phyloP scores from a whole-genome alignment of 1,284 basidiomycete species.

The Cutaneotrichosporon cavernicola region DNA sequence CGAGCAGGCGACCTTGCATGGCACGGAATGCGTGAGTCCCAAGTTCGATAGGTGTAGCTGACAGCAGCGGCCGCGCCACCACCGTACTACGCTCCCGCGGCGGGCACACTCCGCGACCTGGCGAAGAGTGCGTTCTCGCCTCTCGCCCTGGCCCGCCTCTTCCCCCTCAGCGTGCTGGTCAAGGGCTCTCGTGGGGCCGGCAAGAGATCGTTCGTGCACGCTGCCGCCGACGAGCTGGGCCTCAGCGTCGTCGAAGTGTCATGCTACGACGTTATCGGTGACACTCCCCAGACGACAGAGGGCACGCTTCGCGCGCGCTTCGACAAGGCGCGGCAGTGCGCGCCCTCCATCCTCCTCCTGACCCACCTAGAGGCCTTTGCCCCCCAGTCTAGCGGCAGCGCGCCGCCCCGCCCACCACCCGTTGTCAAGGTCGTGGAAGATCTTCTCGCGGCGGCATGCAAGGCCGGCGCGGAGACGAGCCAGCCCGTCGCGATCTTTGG shows the following conservation, averaged over 20 bases:
- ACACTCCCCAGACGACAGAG: constrained; percentile 76
- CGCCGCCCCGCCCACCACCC: constrained; percentile 29
- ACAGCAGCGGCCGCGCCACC: constrained; percentile 18
- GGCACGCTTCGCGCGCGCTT: constrained; percentile 72
- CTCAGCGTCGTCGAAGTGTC: constrained; percentile 79
- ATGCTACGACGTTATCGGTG: constrained; percentile 79
- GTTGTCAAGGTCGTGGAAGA: constrained; percentile 42
- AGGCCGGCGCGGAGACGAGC: constrained; percentile 39
- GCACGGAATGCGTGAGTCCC: constrained; percentile 24
- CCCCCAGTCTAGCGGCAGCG: constrained; percentile 67
- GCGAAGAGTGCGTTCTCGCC: constrained; percentile 33
- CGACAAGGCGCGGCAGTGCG: constrained; percentile 73
- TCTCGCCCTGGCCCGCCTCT: constrained; percentile 24
- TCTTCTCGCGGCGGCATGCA: constrained; percentile 24
- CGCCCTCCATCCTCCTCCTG: constrained; percentile 82
- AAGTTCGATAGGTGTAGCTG: neutral
- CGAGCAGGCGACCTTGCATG: constrained; percentile 34
- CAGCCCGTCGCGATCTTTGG: constrained; percentile 71
- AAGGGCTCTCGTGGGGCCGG: constrained; percentile 58
- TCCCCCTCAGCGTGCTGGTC: constrained; percentile 53
- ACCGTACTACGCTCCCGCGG: constrained; percentile 30
- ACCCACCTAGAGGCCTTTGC: constrained; percentile 80
- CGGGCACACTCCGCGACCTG: constrained; percentile 38
- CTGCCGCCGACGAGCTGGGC: constrained; percentile 40
- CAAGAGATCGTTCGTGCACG: constrained; percentile 53